A percentile compares a stretch with the other conserved stretches of the same genome.
These are phyloP conservation scores for Phytophthora litchii DNA, from an alignment of 352 stramenopile species.

Conservation along the genomic window DNA sequence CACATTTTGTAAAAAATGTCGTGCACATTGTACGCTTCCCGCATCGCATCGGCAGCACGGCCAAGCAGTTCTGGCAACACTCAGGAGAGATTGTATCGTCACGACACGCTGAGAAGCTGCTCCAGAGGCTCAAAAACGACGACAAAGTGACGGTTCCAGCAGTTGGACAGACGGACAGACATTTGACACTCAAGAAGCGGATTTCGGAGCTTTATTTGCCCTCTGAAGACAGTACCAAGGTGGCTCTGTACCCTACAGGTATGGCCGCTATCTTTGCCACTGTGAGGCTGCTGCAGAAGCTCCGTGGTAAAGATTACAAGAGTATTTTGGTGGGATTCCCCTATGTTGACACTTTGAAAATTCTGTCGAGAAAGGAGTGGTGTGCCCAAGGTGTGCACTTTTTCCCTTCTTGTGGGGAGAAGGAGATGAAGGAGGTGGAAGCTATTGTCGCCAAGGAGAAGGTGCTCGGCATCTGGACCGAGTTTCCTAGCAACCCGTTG, in stretches of 20 bases:
- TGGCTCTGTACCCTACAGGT: conserved; percentile 87
- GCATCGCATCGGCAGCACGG: conserved; percentile 40
- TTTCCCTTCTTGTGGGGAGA: conserved; percentile 81
- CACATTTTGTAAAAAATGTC: conserved; percentile 50
- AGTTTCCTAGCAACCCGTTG: conserved; percentile 94
- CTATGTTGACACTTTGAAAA: conserved; percentile 95
- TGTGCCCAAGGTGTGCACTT: conserved; percentile 88
- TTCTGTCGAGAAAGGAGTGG: conserved; percentile 88
- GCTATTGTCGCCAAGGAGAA: conserved; percentile 69
- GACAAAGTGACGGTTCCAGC: conserved; percentile 1
- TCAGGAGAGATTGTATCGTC: conserved; percentile 92
- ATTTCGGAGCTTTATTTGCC: conserved; percentile 62
- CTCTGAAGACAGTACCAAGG: conserved; percentile 14
- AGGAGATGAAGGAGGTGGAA: conserved; percentile 66
- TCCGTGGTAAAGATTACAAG: conserved; percentile 48
- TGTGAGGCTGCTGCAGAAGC: conserved; percentile 69
- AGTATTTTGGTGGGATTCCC: conserved; percentile 93
- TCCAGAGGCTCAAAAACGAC: conserved; percentile 51
- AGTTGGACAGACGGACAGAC: conserved; percentile 21
- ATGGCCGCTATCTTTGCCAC: conserved; percentile 90
- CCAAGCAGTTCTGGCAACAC: conserved; percentile 94
- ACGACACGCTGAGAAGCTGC: conserved; percentile 72
- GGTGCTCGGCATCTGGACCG: conserved; percentile 91
- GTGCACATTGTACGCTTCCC: conserved; percentile 84
- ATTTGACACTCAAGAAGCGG: conserved; percentile 52